Conservation (phyloP, 2,329 filamentous ascomycete genomes). For the Diplodia mutila region DNA sequence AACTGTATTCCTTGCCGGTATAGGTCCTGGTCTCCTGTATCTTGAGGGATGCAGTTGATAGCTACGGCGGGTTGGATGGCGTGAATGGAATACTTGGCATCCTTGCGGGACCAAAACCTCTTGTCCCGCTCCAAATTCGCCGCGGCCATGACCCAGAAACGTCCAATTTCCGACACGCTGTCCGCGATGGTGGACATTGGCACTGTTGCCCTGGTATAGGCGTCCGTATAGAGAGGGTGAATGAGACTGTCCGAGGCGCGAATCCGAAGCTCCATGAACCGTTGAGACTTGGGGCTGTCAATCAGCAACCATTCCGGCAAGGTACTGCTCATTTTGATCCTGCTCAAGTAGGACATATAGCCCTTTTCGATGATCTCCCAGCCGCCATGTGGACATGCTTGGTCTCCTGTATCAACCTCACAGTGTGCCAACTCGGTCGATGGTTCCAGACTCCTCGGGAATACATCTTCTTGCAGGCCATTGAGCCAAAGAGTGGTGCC, state of each 20-base stretch:
- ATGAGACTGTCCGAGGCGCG: neutral
- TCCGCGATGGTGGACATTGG: conserved; percentile 25
- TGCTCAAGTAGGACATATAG: conserved; percentile 15
- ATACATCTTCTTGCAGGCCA: neutral
- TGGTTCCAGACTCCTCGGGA: neutral
- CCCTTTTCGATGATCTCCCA: conserved; percentile 26
- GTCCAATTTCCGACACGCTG: conserved; percentile 9
- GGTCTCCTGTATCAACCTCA: conserved; percentile 26
- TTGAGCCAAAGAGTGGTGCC: conserved; percentile 15
- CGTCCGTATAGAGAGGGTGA: conserved; percentile 5
- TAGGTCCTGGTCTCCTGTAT: neutral
- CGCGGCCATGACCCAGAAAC: conserved; percentile 1
- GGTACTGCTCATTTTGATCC: neutral
- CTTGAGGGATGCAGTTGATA: neutral
- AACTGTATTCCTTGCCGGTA: neutral
- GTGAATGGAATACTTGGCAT: conserved; percentile 3
- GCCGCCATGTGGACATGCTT: conserved; percentile 26
- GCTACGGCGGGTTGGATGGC: neutral
- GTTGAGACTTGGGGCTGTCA: neutral
- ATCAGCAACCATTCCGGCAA: neutral
- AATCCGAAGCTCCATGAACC: conserved; percentile 2
- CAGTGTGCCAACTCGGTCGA: conserved; percentile 10
- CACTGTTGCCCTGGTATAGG: conserved; percentile 17
- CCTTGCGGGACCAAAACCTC: neutral
- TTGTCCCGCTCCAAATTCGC: neutral